Evolutionary conservation across 768 basidiomycete species (phyloP).

Genomic region (Phaeotremella skinneri): DNA sequence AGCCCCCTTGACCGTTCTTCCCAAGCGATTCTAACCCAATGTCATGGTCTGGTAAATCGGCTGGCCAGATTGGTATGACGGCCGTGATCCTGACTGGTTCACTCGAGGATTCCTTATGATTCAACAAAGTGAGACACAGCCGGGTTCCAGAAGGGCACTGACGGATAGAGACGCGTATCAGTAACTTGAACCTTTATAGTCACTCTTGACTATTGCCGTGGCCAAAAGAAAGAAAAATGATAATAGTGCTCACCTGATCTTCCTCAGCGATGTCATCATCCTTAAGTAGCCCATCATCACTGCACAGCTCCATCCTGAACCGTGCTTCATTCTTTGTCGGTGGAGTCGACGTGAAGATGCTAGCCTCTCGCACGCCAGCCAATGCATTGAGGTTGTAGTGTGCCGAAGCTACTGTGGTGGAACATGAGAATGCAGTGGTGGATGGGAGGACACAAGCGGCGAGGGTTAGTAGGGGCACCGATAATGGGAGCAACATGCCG

Average conservation of each 20-base stretch:
- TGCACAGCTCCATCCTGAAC: constrained; percentile 45
- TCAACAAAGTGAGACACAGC: constrained; percentile 47
- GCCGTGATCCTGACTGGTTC: constrained; percentile 43
- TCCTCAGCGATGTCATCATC: constrained; percentile 46
- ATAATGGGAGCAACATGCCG: neutral
- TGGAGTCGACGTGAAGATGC: constrained; percentile 41
- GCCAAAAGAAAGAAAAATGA: too few relatives aligned
- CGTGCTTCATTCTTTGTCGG: constrained; percentile 46
- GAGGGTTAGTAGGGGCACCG: constrained; percentile 13
- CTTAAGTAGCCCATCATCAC: constrained; percentile 26
- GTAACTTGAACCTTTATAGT: neutral
- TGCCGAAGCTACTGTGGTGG: constrained; percentile 21
- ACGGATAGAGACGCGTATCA: neutral
- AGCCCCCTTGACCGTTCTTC: constrained; percentile 36
- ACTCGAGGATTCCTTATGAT: constrained; percentile 40
- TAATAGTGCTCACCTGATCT: constrained; percentile 48
- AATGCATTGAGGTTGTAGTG: constrained; percentile 43
- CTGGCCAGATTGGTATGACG: constrained; percentile 49
- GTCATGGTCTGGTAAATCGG: constrained; percentile 27
- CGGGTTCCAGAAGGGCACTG: constrained; percentile 48
- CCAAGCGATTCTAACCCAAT: constrained; percentile 30
- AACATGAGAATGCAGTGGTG: constrained; percentile 16
- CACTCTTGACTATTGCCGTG: too few relatives aligned
- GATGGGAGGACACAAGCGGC: constrained; percentile 18
- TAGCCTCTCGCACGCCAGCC: constrained; percentile 21